Evolutionary conservation across 768 basidiomycete genomes (phyloP).

Genomic region (Agrocybe praecox): DNA sequence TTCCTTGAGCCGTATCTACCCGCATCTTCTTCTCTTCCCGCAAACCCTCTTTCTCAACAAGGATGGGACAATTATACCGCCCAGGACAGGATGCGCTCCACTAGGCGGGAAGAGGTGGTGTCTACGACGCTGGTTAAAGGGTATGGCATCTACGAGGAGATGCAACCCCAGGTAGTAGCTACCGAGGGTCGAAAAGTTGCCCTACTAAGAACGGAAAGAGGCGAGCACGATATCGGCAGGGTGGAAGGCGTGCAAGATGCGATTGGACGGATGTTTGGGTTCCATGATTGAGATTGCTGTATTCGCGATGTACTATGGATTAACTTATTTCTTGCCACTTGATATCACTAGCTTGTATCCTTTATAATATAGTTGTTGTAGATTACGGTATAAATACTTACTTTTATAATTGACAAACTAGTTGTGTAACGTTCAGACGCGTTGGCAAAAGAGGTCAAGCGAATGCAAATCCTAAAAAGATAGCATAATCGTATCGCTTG

Average conservation of each 20-base stretch:
- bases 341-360: not conserved
- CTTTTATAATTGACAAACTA: no score
- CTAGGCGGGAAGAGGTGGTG: constrained; percentile 43
- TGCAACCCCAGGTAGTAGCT: constrained; percentile 45
- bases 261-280: constrained; percentile 46
- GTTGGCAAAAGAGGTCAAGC: no score
- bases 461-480: no score
- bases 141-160: constrained; percentile 46
- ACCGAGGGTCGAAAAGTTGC: constrained; percentile 48
- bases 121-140: constrained; percentile 40
- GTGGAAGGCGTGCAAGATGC: constrained; percentile 74
- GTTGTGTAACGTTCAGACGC: no score
- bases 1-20: constrained; percentile 66
- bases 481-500: no score
- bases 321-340: not conserved
- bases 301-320: not conserved
- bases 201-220: constrained; percentile 57
- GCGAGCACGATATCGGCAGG: constrained; percentile 61
- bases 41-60: constrained; percentile 32
- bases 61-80: constrained; percentile 45
- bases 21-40: constrained; percentile 29
- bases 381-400: no score
- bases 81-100: constrained; percentile 36
- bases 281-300: constrained; percentile 16
- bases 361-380: no score